A percentile compares a stretch with the other conserved stretches of the same genome.
Evolutionary conservation across 2,329 filamentous ascomycete species (phyloP).

Genomic region (Ceratocystis ficicola): DNA sequence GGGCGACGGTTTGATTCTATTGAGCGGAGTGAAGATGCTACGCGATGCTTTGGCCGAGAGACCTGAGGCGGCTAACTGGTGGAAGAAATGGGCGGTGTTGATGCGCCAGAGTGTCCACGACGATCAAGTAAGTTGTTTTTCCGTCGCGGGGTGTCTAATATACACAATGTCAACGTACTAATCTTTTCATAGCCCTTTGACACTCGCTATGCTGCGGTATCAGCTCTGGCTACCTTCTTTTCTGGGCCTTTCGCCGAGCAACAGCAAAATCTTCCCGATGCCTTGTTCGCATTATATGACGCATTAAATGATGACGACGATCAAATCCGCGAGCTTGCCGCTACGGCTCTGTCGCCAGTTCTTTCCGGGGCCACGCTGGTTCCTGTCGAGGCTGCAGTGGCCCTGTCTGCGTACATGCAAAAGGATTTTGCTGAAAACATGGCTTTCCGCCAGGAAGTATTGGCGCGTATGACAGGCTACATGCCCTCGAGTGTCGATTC

Average conservation of each 20-base stretch:
- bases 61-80: constrained; percentile 2
- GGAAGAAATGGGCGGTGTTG: constrained; percentile 38
- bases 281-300: constrained; percentile 59
- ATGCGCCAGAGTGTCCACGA: constrained; percentile 38
- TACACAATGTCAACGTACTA: neutral
- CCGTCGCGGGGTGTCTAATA: neutral
- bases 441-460: constrained; percentile 34
- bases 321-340: constrained; percentile 60
- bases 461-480: constrained; percentile 32
- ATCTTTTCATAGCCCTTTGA: constrained; percentile 44
- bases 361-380: constrained; percentile 34
- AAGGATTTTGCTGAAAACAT: constrained; percentile 28
- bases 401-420: constrained; percentile 36
- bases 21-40: constrained; percentile 21
- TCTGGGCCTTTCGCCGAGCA: constrained; percentile 17
- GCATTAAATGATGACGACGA: constrained; percentile 83
- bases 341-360: constrained; percentile 38
- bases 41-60: constrained; percentile 14
- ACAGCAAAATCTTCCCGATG: constrained; percentile 36
- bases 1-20: constrained; percentile 16
- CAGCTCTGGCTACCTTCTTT: constrained; percentile 44
- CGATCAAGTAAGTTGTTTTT: constrained; percentile 34
- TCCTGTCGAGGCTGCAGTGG: constrained; percentile 37
- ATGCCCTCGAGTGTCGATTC: constrained; percentile 9
- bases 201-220: constrained; percentile 47